These are phyloP conservation scores for Rhodotorula sp. DNA, from an alignment of 1,284 basidiomycete species.

Conservation along the genomic window DNA sequence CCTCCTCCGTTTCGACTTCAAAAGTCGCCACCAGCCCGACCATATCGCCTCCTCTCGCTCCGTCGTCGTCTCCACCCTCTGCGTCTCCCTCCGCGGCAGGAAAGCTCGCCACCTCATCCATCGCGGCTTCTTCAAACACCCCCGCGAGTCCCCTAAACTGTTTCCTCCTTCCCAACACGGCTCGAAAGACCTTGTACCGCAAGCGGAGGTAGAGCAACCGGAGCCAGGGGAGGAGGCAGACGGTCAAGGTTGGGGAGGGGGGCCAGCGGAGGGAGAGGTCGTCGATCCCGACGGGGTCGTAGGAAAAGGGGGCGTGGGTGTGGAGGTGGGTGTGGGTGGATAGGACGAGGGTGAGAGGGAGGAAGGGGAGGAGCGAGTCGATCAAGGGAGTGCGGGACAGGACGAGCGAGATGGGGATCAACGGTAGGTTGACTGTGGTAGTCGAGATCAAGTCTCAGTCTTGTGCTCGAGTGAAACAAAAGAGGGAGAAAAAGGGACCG, in stretches of 20 bases:
- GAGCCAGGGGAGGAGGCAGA: constrained; percentile 43
- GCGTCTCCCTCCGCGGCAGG: neutral
- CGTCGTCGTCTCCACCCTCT: neutral
- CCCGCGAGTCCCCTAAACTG: constrained; percentile 22
- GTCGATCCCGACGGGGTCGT: constrained; percentile 35
- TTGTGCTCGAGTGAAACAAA: too few species aligned
- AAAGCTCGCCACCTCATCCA: constrained; percentile 8
- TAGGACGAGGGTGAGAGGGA: constrained; percentile 41
- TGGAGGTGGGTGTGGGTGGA: constrained; percentile 21
- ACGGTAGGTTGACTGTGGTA: constrained; percentile 59
- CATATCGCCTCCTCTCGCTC: neutral
- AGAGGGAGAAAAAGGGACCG: constrained; percentile 4
- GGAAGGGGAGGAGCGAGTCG: constrained; percentile 44
- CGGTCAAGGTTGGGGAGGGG: constrained; percentile 37
- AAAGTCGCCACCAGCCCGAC: constrained; percentile 33
- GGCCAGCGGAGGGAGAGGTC: constrained; percentile 40
- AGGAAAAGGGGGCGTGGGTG: neutral
- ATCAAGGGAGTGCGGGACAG: constrained; percentile 52
- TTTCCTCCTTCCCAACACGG: constrained; percentile 34
- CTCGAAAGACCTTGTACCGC: constrained; percentile 25
- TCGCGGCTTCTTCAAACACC: constrained; percentile 25
- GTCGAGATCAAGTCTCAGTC: neutral
- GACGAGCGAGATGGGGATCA: constrained; percentile 62
- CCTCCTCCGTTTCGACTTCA: constrained; percentile 26
- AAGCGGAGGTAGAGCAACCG: constrained; percentile 38